Base-by-base conservation (phyloP, 805 yeast species). In the Ogataea salicorniae region DNA sequence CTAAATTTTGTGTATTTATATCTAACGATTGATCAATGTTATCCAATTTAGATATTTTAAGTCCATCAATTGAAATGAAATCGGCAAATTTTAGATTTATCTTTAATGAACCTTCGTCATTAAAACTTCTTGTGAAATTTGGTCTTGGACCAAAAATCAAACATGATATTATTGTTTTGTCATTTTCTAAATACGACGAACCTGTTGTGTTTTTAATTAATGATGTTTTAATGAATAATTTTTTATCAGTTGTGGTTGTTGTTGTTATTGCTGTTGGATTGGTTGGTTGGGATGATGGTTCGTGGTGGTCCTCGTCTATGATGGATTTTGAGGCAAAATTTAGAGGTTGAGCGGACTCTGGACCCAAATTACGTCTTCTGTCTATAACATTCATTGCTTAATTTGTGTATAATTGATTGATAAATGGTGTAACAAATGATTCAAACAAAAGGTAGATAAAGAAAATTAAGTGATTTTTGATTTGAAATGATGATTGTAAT, bases 71-170 rank as follows among this genome's bases (percentile, higher is more conserved):
- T 2, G 57, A 49, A 16, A 55, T 59, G 54, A 77, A 75, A 3
- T 81, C 81, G 16, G 77, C 70, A 48, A 81, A 74, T 54, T 74
- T 73, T 42, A 64, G 41, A 15, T 53, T 51, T 13, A 64, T 51
- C 37, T 63, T 59, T 34, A 65, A 42, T 17, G 46, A 51, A 4
- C 68, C 67, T 47, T 58, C 60, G 14, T 58, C 51, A 79, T 58
- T 62, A 36, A 64, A 65, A 8, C 55, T 51, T 37, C 55, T 55
- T 11, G 60, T 57, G 40, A 64, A 63, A 31, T 60, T 81, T 7
- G 98, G 97, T 54, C 90, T 75, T 4, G 98, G 98, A 0, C 98
- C 98, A 65, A 82, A 87, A 0, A 92, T 82, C 4, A 89, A 75
- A 1, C 84, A 84, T 46, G 83, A 79, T 6, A 89, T 66, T 41